Base-by-base conservation (phyloP, 805 yeast genomes). In the Ogataea nitratoaversa region DNA sequence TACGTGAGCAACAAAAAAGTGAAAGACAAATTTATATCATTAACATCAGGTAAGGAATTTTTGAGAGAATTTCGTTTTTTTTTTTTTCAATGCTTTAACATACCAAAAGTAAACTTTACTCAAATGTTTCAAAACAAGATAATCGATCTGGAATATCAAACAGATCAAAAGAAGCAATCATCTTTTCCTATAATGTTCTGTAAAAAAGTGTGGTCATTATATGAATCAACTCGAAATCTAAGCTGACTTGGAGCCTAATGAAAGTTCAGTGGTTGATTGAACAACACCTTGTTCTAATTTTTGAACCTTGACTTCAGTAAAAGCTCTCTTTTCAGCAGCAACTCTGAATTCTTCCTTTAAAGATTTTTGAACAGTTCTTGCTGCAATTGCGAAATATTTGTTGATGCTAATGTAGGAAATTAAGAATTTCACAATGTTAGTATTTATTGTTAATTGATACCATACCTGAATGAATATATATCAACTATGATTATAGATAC, bases 341-440 rank as follows among this genome's bases (percentile, higher is more conserved):
- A 78, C 84, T 65, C 84, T 85, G 62, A 78, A 66, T 59, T 90
- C 96, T 50, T 89, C 80, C 74, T 91, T 91, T 64, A 91, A 78
- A 38, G 96, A 82, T 57, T 75, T 72, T 73, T 97, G 88, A 55
- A 88, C 78, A 48, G 95, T 78, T 65, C 80, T 80, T 60, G 96
- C 95, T 60, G 96, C 86, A 61, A 91, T 76, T 53, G 95, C 78
- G 66, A 90, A 75, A 70, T 91, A 91, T 66, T 82, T 85, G 84
- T 86, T 87, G 73, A 84, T 79, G 52, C 84, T 77, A 25, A 11
- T 32, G 38, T 39, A 43, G 38, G 41, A 42, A 42, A 19, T 20
- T n/a, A 7, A 4, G 34, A 32, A 4, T 14, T 9, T 22, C 34
- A 13, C 8, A 34, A 20, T 9, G n/a, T n/a, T 16, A 13, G 19